Evolutionary conservation across 2,329 filamentous ascomycete species (phyloP).

Genomic region (Colletotrichum lupini): DNA sequence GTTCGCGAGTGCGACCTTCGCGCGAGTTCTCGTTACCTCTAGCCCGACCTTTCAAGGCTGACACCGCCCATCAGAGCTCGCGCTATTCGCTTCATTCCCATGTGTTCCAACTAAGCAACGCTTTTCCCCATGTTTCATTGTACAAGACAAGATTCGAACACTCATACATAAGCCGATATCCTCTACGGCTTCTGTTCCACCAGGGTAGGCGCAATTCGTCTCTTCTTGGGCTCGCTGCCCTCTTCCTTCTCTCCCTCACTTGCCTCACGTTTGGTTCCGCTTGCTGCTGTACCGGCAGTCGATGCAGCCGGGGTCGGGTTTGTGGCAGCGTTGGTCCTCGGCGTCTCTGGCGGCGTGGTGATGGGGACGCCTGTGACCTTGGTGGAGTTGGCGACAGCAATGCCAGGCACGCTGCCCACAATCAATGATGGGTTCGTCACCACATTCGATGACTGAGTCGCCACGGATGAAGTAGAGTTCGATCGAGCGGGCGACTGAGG

Average conservation of each 20-base stretch:
- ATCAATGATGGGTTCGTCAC: slow-evolving; percentile 84
- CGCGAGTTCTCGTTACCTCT: background rate
- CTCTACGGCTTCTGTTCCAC: slow-evolving; percentile 48
- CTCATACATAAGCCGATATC: background rate
- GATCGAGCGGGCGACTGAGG: slow-evolving; percentile 85
- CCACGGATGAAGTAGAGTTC: slow-evolving; percentile 85
- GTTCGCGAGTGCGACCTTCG: slow-evolving; percentile 8
- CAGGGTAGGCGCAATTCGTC: slow-evolving; percentile 76
- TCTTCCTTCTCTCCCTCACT: slow-evolving; percentile 66
- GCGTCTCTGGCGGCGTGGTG: slow-evolving; percentile 92
- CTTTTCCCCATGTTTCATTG: slow-evolving; percentile 33
- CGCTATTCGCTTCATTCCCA: slow-evolving; percentile 7
- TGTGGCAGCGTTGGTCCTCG: slow-evolving; percentile 63
- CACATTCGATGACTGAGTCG: slow-evolving; percentile 72
- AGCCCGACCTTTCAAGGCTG: background rate
- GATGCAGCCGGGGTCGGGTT: slow-evolving; percentile 19
- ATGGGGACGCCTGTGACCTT: slow-evolving; percentile 75
- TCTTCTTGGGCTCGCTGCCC: slow-evolving; percentile 70
- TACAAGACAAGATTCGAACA: slow-evolving; percentile 14
- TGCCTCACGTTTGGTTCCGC: slow-evolving; percentile 66
- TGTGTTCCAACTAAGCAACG: slow-evolving; percentile 27
- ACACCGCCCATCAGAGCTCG: slow-evolving; percentile 3
- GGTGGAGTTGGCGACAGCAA: slow-evolving; percentile 78
- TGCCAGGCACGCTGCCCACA: slow-evolving; percentile 79
- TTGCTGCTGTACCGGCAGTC: slow-evolving; percentile 39